Percentiles rank a stretch among this genome's conserved stretches.
These are phyloP conservation scores for Linaria vulgaris DNA, from an alignment of 257 asterid genomes.

Conservation along the genomic window DNA sequence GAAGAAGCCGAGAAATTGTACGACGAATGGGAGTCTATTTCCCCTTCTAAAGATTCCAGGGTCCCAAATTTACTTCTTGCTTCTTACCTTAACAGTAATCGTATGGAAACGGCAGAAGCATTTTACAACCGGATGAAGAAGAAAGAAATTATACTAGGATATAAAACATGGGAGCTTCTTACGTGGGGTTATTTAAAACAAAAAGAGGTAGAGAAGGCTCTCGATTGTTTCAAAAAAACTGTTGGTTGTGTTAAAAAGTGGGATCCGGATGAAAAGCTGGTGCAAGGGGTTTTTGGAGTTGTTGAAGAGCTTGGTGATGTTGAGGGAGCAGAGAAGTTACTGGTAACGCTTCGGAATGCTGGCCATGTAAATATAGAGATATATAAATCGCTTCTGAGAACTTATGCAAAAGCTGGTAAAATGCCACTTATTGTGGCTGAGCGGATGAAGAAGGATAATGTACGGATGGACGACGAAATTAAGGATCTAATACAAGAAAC, in stretches of 20 bases:
- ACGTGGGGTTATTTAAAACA: slow-evolving; percentile 77
- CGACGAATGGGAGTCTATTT: slow-evolving; percentile 79
- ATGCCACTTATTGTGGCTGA: slow-evolving; percentile 75
- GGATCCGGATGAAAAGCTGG: slow-evolving; percentile 66
- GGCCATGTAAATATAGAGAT: slow-evolving; percentile 56
- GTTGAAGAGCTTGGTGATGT: slow-evolving; percentile 70
- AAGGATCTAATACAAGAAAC: slow-evolving; percentile 49
- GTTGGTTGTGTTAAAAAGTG: slow-evolving; percentile 64
- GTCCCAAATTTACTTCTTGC: slow-evolving; percentile 84
- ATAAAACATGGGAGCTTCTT: slow-evolving; percentile 89
- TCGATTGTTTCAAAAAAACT: slow-evolving; percentile 64
- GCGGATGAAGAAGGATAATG: slow-evolving; percentile 84
- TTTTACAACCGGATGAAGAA: slow-evolving; percentile 53
- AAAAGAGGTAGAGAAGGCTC: slow-evolving; percentile 42
- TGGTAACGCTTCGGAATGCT: slow-evolving; percentile 53
- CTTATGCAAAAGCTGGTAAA: slow-evolving; percentile 75
- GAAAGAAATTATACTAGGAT: slow-evolving; percentile 55
- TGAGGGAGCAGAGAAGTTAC: slow-evolving; percentile 64
- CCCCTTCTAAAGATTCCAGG: slow-evolving; percentile 74
- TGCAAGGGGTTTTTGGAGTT: slow-evolving; percentile 42
- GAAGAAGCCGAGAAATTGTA: slow-evolving; percentile 74
- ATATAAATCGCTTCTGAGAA: slow-evolving; percentile 67
- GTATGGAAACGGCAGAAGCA: slow-evolving; percentile 68
- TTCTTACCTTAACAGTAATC: slow-evolving; percentile 54
- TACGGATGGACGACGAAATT: slow-evolving; percentile 62